Evolutionary conservation across 305 asterid species (phyloP).

Genomic region (Fraxinus greggii): DNA sequence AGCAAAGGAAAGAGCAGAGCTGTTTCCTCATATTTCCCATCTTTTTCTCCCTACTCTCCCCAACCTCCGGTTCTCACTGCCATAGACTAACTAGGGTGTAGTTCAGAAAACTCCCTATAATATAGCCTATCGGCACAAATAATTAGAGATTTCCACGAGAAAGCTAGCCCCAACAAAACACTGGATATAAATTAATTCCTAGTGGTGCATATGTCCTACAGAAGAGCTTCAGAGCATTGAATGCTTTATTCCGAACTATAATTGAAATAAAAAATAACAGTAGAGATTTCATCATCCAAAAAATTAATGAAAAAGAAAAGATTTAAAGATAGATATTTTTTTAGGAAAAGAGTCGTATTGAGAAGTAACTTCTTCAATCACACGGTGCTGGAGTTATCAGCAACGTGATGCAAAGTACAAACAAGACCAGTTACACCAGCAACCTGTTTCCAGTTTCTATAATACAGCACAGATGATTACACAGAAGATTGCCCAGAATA

Average conservation of each 20-base stretch:
- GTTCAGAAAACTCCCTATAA: no score
- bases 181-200: not conserved
- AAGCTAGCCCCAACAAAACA: not conserved
- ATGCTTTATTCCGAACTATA: not conserved
- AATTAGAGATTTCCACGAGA: not conserved
- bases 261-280: not conserved
- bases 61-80: no score
- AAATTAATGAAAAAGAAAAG: not conserved
- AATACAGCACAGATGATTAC: no score
- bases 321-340: not conserved
- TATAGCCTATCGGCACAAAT: not conserved
- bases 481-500: no score
- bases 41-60: no score
- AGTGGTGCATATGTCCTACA: not conserved
- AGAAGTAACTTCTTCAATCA: constrained; percentile 16
- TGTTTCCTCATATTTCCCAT: no score
- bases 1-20: not conserved
- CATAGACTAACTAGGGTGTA: no score
- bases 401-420: constrained; percentile 46
- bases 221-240: not conserved
- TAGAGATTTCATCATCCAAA: not conserved
- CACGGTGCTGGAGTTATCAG: constrained; percentile 31
- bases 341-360: not conserved
- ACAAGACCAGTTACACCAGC: constrained; percentile 64
- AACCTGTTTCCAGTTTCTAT: constrained; percentile 4